Percentiles rank a stretch among this genome's conserved stretches.
phyloP scores from a whole-genome alignment of 352 stramenopile genomes.

The Globisporangium acanthophoron region DNA sequence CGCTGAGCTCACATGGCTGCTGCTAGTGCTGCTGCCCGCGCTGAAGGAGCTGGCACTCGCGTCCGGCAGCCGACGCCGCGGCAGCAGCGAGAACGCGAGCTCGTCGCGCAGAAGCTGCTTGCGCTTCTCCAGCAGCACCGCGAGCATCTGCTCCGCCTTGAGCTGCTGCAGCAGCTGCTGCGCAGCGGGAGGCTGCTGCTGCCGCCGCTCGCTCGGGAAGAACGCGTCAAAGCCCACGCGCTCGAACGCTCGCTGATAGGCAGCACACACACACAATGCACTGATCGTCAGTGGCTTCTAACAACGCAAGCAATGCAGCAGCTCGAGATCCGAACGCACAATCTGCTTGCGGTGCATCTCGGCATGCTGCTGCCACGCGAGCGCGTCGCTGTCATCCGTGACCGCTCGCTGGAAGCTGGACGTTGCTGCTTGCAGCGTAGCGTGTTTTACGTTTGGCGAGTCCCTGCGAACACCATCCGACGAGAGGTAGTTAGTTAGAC shows the following conservation, averaged over 20 bases:
- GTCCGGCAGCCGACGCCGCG: background rate
- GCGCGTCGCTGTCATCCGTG: background rate
- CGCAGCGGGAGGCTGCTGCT: background rate
- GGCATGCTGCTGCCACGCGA: background rate
- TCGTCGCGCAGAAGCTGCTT: constrained; percentile 20
- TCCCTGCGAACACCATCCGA: background rate
- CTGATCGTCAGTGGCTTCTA: background rate
- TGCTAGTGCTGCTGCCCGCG: background rate
- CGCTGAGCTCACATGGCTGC: too few species aligned
- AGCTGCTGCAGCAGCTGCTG: constrained; percentile 9
- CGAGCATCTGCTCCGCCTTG: constrained; percentile 16
- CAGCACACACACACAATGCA: background rate
- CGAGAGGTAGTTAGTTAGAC: too few species aligned
- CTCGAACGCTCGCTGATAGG: constrained; percentile 5
- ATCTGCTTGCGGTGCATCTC: constrained; percentile 9
- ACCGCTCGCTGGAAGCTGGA: constrained; percentile 4
- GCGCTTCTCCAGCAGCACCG: constrained; percentile 19
- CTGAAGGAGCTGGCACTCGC: background rate
- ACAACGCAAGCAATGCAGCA: background rate
- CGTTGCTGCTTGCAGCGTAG: constrained; percentile 3
- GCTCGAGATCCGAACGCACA: constrained; percentile 2
- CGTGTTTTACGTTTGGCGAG: background rate
- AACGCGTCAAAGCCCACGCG: constrained; percentile 8
- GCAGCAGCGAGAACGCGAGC: constrained; percentile 15
- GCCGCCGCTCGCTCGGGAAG: constrained; percentile 1